Percentiles rank a stretch among this genome's conserved stretches.
Evolutionary conservation across 192 early-diverging fungal species (phyloP).

Genomic region (Piromyces finnis): DNA sequence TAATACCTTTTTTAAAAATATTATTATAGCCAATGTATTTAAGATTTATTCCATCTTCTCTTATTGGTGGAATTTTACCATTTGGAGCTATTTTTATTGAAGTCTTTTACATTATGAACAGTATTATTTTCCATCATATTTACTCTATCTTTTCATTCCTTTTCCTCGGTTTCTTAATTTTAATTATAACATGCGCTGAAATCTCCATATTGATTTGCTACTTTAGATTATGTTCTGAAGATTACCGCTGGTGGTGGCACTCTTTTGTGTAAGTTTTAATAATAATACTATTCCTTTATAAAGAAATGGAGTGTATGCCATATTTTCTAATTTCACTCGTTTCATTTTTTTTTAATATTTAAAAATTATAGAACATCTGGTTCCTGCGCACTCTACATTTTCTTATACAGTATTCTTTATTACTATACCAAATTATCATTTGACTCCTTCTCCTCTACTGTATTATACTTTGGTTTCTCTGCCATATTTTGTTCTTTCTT

Average conservation of each 20-base stretch:
- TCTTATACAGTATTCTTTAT: slow-evolving; percentile 60
- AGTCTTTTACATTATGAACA: slow-evolving; percentile 89
- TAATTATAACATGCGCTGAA: slow-evolving; percentile 42
- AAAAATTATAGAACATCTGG: slow-evolving; percentile 22
- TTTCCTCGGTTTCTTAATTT: slow-evolving; percentile 28
- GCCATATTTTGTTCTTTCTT: slow-evolving; percentile 19
- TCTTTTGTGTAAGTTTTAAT: slow-evolving; percentile 32
- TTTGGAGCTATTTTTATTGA: slow-evolving; percentile 92
- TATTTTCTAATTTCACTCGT: too few species aligned
- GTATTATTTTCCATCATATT: slow-evolving; percentile 76
- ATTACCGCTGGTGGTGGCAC: slow-evolving; percentile 89
- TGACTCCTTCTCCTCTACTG: slow-evolving; percentile 36
- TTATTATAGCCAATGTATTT: slow-evolving; percentile 48
- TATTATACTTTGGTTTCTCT: slow-evolving; percentile 59
- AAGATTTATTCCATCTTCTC: slow-evolving; percentile 24
- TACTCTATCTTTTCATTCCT: slow-evolving; percentile 55
- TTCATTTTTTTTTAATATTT: too few species aligned
- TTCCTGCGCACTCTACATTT: slow-evolving; percentile 58
- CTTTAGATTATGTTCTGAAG: slow-evolving; percentile 46
- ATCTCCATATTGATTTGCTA: slow-evolving; percentile 50
- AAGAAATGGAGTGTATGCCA: too few species aligned
- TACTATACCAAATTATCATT: slow-evolving; percentile 46
- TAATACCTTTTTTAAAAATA: too few species aligned
- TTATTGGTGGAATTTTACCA: slow-evolving; percentile 69
- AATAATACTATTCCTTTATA: too few species aligned